Evolutionary conservation across 1,284 basidiomycete genomes (phyloP).

Genomic region (Sporisorium iseilematis-ciliati): DNA sequence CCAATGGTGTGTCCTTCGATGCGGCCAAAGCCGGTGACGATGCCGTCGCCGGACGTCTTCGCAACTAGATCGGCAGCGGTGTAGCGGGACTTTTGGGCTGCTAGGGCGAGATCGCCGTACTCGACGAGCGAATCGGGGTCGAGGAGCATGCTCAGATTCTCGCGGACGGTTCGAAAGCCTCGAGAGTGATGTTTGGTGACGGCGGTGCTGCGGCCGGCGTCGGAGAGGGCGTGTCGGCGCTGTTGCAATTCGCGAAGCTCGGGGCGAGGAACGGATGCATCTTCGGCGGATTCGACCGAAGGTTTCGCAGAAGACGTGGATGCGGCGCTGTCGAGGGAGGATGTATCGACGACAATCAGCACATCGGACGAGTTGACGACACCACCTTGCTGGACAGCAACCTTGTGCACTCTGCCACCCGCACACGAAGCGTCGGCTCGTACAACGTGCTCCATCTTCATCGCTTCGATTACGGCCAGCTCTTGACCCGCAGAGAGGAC

Average conservation of each 20-base stretch:
- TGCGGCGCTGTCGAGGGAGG: not conserved
- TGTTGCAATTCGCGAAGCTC: slow-evolving; percentile 34
- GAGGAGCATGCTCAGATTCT: slow-evolving; percentile 45
- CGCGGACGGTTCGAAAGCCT: slow-evolving; percentile 50
- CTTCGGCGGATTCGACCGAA: slow-evolving; percentile 3
- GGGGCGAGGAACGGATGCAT: slow-evolving; percentile 25
- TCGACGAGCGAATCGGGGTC: slow-evolving; percentile 48
- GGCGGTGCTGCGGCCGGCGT: slow-evolving; percentile 20
- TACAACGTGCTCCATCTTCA: slow-evolving; percentile 76
- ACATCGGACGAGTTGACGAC: slow-evolving; percentile 27
- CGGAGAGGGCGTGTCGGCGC: slow-evolving; percentile 11
- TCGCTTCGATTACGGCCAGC: slow-evolving; percentile 77
- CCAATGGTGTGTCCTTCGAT: slow-evolving; percentile 27
- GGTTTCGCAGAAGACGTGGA: not conserved
- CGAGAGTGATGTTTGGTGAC: slow-evolving; percentile 44
- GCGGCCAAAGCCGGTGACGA: slow-evolving; percentile 49
- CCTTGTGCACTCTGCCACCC: slow-evolving; percentile 20
- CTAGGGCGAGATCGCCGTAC: slow-evolving; percentile 48
- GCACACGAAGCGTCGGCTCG: slow-evolving; percentile 8
- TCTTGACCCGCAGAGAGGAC: slow-evolving; percentile 73
- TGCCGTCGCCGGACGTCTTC: slow-evolving; percentile 49
- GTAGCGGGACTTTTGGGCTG: slow-evolving; percentile 36
- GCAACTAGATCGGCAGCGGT: slow-evolving; percentile 21
- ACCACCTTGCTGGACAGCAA: slow-evolving; percentile 23
- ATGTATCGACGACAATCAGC: slow-evolving; percentile 27